Evolutionary conservation across 2,329 filamentous ascomycete species (phyloP).

Genomic region (Clonostachys byssicola): DNA sequence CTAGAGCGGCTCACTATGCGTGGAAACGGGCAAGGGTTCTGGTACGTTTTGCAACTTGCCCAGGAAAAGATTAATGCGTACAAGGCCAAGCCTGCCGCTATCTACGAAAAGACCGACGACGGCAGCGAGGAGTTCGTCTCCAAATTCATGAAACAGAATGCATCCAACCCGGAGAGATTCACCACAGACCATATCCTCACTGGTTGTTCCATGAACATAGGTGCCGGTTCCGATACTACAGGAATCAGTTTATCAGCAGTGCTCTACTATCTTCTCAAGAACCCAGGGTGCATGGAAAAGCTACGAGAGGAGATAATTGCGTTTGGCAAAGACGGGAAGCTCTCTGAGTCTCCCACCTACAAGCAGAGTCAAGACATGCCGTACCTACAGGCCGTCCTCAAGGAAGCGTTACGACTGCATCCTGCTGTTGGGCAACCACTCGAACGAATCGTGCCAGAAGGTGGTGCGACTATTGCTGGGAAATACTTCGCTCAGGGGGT

Average conservation of each 20-base stretch:
- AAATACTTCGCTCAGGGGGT: constrained; percentile 19
- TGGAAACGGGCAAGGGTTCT: constrained; percentile 10
- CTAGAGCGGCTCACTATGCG: neutral
- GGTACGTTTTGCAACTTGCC: constrained; percentile 12
- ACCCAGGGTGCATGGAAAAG: constrained; percentile 10
- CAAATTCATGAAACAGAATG: constrained; percentile 23
- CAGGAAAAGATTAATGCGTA: neutral
- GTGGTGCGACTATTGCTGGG: constrained; percentile 32
- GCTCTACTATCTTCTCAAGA: constrained; percentile 35
- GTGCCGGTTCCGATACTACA: constrained; percentile 37
- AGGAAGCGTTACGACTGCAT: constrained; percentile 47
- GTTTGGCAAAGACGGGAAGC: constrained; percentile 5
- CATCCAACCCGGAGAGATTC: constrained; percentile 6
- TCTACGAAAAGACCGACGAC: neutral
- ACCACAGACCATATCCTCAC: constrained; percentile 10
- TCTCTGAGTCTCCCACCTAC: constrained; percentile 11
- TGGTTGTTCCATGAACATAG: constrained; percentile 16
- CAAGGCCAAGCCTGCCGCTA: neutral
- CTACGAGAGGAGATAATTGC: constrained; percentile 17
- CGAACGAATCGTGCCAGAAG: constrained; percentile 38
- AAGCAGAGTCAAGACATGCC: constrained; percentile 20
- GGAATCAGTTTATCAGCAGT: constrained; percentile 38
- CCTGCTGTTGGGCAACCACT: constrained; percentile 42
- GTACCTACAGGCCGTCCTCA: constrained; percentile 36
- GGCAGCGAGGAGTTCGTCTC: neutral